Evolutionary conservation across 2,329 filamentous ascomycete genomes (phyloP).

Genomic region (Cladosporium velox): DNA sequence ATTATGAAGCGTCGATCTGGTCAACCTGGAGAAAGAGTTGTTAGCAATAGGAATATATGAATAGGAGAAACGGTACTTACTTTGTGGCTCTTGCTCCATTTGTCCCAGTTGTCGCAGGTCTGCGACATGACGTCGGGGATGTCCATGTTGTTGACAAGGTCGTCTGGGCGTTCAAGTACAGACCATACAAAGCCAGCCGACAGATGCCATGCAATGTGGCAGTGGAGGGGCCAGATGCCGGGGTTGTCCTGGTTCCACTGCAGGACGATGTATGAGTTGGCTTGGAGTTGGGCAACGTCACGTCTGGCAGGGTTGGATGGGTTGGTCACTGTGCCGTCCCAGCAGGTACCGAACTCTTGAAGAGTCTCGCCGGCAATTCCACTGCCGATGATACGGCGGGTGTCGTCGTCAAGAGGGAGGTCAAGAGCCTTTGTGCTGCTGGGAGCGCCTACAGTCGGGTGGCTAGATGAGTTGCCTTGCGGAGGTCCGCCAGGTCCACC

Average conservation of each 20-base stretch:
- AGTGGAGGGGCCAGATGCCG: constrained; percentile 37
- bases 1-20: constrained; percentile 48
- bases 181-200: constrained; percentile 31
- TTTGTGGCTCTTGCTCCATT: constrained; percentile 50
- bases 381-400: constrained; percentile 1
- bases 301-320: constrained; percentile 43
- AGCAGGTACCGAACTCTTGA: constrained; percentile 26
- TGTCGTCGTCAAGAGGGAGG: background rate
- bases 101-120: constrained; percentile 56
- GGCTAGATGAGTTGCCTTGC: background rate
- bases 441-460: background rate
- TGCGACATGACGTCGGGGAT: constrained; percentile 47
- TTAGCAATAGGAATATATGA: background rate
- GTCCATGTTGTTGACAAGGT: constrained; percentile 36
- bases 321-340: constrained; percentile 44
- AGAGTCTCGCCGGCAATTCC: constrained; percentile 17
- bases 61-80: background rate
- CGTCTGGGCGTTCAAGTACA: constrained; percentile 26
- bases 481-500: background rate
- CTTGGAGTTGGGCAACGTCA: constrained; percentile 38
- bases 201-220: constrained; percentile 34
- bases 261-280: constrained; percentile 37
- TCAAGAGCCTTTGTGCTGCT: background rate
- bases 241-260: constrained; percentile 42
- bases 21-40: constrained; percentile 38